phyloP scores from a whole-genome alignment of 2,329 filamentous ascomycete genomes.

The Fusarium citri region DNA sequence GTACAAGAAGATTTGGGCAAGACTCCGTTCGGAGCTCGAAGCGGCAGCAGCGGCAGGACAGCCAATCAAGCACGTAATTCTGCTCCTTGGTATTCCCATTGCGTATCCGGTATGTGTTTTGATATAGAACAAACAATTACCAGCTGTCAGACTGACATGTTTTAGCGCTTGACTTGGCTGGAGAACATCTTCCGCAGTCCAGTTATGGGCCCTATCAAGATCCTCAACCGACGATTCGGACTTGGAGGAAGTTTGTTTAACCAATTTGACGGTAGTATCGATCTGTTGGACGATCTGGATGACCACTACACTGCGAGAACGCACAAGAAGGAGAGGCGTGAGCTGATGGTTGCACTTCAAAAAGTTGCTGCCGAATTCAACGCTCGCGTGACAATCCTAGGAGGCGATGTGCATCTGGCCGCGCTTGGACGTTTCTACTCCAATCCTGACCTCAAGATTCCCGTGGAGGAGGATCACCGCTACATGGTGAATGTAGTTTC shows the following conservation, averaged over 20 bases:
- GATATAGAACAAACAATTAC: neutral
- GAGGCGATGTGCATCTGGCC: conserved; percentile 93
- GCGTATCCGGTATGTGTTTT: conserved; percentile 76
- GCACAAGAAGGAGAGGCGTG: conserved; percentile 88
- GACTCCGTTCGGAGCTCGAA: conserved; percentile 78
- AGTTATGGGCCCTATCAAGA: conserved; percentile 86
- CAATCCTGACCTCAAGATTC: conserved; percentile 80
- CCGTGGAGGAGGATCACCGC: conserved; percentile 84
- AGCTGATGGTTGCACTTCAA: conserved; percentile 84
- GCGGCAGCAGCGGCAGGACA: conserved; percentile 74
- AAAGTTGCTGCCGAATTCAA: conserved; percentile 86
- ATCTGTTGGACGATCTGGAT: conserved; percentile 91
- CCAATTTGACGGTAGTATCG: conserved; percentile 91
- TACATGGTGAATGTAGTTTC: conserved; percentile 97
- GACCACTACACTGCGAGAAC: conserved; percentile 95
- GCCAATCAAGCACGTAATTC: conserved; percentile 87
- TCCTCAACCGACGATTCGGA: conserved; percentile 91
- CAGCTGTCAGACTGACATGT: conserved; percentile 18
- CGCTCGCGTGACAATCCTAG: conserved; percentile 89
- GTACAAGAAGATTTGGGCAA: conserved; percentile 84
- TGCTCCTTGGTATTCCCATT: conserved; percentile 88
- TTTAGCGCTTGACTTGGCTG: conserved; percentile 87
- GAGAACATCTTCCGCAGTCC: conserved; percentile 92
- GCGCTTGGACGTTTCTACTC: conserved; percentile 96
- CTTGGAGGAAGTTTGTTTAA: conserved; percentile 89